Base-by-base conservation (phyloP, 148 eudicot genomes). In the Diospyros lotus region DNA sequence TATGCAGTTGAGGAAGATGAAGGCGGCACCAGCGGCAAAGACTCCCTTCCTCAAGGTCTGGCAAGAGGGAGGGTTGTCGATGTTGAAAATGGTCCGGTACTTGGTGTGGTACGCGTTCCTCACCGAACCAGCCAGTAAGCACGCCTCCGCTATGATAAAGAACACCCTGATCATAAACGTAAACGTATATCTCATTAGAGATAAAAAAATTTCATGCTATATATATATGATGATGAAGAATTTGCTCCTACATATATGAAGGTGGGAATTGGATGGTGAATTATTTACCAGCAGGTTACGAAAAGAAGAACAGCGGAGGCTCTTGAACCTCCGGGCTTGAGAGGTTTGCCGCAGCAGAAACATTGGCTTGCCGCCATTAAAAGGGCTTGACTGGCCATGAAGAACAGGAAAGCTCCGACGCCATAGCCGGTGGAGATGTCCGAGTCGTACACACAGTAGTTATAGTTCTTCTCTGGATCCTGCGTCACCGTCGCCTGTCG, bases 21-120 rank as follows among this genome's bases (percentile, higher is more conserved):
- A 95, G 9, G 96, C 91, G 18, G 97, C 98, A 17, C 91, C 96
- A 3, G 98, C 94, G 56, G 96, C 93, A 79, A 95, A 95, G 9
- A 92, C 96, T 60, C 98, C 97, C 84, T 92, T 90, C 71, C 98
- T 89, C 56, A 92, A 80, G 12, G 94, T 90, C 79, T 87, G 89
- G 48, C 98, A 94, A 9, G 89, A 86, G 8, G 90, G 95, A 14
- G 86, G 76, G 12, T 76, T 66, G 6, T 84, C 88, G 17, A 72
- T 80, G 28, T 28, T 28, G 9, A 84, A 88, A 74, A 62, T 77
- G 42, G 79, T 63, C 68, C 80, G 80, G 75, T 87, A 89, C 71
- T 87, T 89, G 13, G 91, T 85, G 78, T 88, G 91, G 80, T 89
- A 87, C 9, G 59, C 59, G 12, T 55, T 55, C 59, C 59, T 55